phyloP scores from a whole-genome alignment of 345 rosid species.

The Lepidium africanum region DNA sequence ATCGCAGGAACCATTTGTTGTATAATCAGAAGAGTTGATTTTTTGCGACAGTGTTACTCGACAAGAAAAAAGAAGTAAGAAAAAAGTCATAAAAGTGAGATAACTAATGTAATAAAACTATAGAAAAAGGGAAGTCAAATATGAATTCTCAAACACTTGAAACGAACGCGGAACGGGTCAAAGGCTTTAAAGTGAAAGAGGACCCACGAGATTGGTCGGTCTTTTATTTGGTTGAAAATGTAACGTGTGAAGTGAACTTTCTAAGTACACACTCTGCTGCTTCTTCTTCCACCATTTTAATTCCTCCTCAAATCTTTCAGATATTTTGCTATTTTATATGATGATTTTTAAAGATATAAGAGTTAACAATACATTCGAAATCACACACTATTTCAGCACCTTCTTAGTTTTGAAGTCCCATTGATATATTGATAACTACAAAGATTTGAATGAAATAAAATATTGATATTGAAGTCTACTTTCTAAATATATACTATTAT shows the following conservation, averaged over 20 bases:
- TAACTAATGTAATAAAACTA: too few species aligned
- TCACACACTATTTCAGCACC: too few species aligned
- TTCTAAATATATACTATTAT: too few species aligned
- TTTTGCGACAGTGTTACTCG: conserved; percentile 12
- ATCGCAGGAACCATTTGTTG: neutral
- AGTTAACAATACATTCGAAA: too few species aligned
- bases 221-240: neutral
- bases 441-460: too few species aligned
- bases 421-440: too few species aligned
- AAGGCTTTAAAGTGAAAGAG: neutral
- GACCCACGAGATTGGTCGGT: conserved; percentile 5
- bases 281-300: too few species aligned
- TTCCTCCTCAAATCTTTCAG: too few species aligned
- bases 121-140: neutral
- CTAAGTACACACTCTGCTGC: conserved; percentile 11
- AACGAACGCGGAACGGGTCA: conserved; percentile 7
- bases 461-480: too few species aligned
- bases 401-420: too few species aligned
- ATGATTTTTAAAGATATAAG: too few species aligned
- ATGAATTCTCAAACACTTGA: neutral
- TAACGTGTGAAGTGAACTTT: conserved; percentile 21
- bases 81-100: neutral
- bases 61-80: neutral
- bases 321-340: too few species aligned
- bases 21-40: neutral